A percentile compares a stretch with the other conserved stretches of the same genome.
Evolutionary conservation across 108 stramenopile species (phyloP).

Genomic region (Mediolabrus comicus): DNA sequence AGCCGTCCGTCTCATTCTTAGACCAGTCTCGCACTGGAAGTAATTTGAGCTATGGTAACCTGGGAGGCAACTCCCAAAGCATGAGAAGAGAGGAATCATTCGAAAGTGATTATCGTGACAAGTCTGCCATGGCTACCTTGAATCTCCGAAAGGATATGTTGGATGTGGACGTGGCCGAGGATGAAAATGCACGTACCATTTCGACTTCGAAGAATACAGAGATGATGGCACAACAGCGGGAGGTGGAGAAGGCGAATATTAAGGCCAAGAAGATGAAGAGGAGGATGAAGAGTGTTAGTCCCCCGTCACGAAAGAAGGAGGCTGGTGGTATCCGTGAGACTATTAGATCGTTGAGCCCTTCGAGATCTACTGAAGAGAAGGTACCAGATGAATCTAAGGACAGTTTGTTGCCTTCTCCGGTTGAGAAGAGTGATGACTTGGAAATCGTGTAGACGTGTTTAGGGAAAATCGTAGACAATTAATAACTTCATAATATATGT

Average conservation of each 20-base stretch:
- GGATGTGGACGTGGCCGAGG: constrained; percentile 35
- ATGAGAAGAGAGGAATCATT: constrained; percentile 1
- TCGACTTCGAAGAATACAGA: neutral
- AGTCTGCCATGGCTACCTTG: constrained; percentile 13
- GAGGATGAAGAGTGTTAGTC: neutral
- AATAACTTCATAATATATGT: too few relatives aligned
- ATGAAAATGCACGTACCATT: neutral
- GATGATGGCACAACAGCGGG: neutral
- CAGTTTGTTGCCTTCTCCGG: neutral
- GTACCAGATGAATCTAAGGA: neutral
- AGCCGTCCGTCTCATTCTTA: neutral
- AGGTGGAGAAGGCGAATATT: neutral
- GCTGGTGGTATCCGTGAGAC: too few relatives aligned
- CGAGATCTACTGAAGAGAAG: neutral
- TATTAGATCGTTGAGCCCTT: neutral
- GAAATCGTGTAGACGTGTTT: neutral
- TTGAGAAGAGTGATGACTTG: neutral
- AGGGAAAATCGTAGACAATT: too few relatives aligned
- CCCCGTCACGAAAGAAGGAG: neutral
- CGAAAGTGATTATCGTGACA: constrained; percentile 1
- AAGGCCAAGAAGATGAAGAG: neutral
- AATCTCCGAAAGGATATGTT: constrained; percentile 60
- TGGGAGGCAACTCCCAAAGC: neutral
- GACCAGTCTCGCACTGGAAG: too few relatives aligned
- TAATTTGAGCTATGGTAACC: too few relatives aligned